Percentiles rank a stretch among this genome's conserved stretches.
These are phyloP conservation scores for Erigeron canadensis DNA, from an alignment of 129 eudicot species.

Conservation along the genomic window DNA sequence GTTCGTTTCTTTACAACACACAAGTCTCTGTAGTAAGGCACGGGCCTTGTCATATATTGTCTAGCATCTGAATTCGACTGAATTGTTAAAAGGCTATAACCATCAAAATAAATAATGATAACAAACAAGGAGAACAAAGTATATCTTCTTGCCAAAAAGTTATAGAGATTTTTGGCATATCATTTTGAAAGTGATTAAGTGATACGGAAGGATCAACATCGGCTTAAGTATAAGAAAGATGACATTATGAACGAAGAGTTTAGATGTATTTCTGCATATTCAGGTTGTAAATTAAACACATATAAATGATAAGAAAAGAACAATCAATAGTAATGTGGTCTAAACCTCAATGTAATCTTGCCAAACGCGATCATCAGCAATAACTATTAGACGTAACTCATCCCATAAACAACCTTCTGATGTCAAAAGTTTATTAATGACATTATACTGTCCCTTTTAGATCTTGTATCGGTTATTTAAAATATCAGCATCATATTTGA, in stretches of 20 bases:
- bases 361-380: conserved; percentile 54
- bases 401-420: conserved; percentile 56
- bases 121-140: not conserved
- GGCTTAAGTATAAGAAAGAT: not conserved
- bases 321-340: conserved; percentile 9
- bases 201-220: not conserved
- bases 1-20: conserved; percentile 30
- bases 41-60: conserved; percentile 55
- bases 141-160: not conserved
- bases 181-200: not conserved
- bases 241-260: too few relatives aligned
- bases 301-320: not conserved
- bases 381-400: conserved; percentile 47
- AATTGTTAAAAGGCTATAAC: not conserved
- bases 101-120: not conserved
- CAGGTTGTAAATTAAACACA: not conserved
- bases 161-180: not conserved
- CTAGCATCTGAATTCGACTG: conserved; percentile 51
- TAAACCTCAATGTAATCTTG: conserved; percentile 55
- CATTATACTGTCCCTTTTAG: conserved; percentile 40
- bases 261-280: too few relatives aligned
- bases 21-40: conserved; percentile 45
- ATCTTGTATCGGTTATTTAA: conserved; percentile 54
- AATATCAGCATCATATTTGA: conserved; percentile 42
- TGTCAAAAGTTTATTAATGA: conserved; percentile 46